Evolutionary conservation across 371 early-diverging fungal genomes (phyloP).

Genomic region (Nematocida sp.): DNA sequence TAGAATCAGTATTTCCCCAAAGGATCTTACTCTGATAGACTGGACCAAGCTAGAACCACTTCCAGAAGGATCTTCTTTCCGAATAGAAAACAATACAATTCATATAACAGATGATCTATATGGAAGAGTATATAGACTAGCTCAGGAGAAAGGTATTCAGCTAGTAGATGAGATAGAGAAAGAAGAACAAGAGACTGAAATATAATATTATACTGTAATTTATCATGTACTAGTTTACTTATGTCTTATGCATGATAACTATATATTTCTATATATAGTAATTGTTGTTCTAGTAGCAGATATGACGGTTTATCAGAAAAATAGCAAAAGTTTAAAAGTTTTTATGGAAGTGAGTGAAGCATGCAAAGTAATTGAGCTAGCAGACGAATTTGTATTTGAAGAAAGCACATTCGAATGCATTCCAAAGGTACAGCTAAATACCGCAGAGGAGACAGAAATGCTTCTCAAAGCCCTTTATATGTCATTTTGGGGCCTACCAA

Average conservation of each 20-base stretch:
- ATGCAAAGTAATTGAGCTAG: constrained; percentile 9
- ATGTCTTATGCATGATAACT: too few relatives aligned
- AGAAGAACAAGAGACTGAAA: too few relatives aligned
- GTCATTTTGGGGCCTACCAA: constrained; percentile 38
- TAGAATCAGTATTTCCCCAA: constrained; percentile 6
- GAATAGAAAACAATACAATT: background rate
- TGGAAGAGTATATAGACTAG: constrained; percentile 17
- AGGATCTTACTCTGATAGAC: background rate
- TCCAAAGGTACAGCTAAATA: background rate
- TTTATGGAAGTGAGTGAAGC: constrained; percentile 30
- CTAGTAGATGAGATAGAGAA: constrained; percentile 6
- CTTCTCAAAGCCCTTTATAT: background rate
- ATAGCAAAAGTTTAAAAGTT: background rate
- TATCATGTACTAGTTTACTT: too few relatives aligned
- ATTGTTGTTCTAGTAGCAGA: too few relatives aligned
- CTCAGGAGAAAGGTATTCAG: background rate
- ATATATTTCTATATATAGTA: too few relatives aligned
- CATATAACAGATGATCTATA: constrained; percentile 39
- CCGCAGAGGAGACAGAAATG: background rate
- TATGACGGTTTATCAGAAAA: too few relatives aligned
- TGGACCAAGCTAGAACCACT: background rate
- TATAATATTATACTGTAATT: too few relatives aligned
- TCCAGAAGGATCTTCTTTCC: constrained; percentile 26
- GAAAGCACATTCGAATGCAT: background rate
- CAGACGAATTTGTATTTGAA: constrained; percentile 40